A percentile compares a stretch with the other conserved stretches of the same genome.
phyloP scores from a whole-genome alignment of 495 filamentous ascomycete species.

The Podospora tetraspora region DNA sequence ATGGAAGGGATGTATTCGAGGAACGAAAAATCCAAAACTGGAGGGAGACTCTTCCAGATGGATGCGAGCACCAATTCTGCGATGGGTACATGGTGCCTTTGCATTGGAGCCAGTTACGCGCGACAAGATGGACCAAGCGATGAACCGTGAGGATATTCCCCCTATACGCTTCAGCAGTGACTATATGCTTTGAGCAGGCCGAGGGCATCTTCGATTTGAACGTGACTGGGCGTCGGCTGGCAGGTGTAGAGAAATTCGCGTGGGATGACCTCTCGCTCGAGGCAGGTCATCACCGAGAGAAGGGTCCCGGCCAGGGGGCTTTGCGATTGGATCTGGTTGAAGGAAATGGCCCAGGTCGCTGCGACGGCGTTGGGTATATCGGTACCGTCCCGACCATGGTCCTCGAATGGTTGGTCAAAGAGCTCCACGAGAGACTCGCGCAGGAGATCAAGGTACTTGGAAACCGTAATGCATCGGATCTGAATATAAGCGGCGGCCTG shows the following conservation, averaged over 20 bases:
- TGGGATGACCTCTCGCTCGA: background rate
- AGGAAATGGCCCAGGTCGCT: background rate
- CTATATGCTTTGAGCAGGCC: background rate
- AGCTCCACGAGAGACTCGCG: background rate
- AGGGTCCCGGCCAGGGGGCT: background rate
- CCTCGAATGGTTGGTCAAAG: background rate
- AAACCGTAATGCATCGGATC: background rate
- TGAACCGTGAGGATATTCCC: background rate
- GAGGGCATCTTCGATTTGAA: background rate
- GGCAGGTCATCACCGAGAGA: background rate
- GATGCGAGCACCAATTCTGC: background rate
- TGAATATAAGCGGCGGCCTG: background rate
- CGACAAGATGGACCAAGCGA: background rate
- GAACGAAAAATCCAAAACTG: background rate
- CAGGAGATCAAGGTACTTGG: background rate
- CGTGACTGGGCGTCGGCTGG: background rate
- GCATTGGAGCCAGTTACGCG: background rate
- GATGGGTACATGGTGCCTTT: background rate
- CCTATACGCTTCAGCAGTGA: background rate
- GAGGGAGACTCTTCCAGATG: background rate
- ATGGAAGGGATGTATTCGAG: background rate
- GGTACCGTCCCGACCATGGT: background rate
- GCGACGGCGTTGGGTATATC: background rate
- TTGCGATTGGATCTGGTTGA: background rate
- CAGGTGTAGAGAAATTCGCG: background rate